phyloP scores from a whole-genome alignment of 768 basidiomycete species.

The Suillus occidentalis region DNA sequence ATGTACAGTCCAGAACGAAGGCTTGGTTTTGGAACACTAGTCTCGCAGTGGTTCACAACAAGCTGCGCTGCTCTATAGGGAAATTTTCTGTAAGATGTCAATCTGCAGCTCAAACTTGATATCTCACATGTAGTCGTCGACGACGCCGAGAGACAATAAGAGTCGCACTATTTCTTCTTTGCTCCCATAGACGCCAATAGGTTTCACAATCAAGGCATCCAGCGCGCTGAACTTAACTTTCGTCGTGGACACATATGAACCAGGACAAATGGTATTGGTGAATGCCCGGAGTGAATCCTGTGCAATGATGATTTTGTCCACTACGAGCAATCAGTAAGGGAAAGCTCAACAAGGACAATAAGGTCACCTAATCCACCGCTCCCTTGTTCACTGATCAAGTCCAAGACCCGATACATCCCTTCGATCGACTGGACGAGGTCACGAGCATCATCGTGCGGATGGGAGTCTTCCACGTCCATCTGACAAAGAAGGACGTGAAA shows the following conservation, averaged over 20 bases:
- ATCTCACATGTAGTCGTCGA: constrained; percentile 44
- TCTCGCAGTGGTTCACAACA: neutral
- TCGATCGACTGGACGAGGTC: constrained; percentile 34
- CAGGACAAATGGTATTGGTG: constrained; percentile 48
- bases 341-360: neutral
- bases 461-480: constrained; percentile 20
- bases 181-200: constrained; percentile 59
- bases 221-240: constrained; percentile 56
- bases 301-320: constrained; percentile 63
- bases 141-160: constrained; percentile 34
- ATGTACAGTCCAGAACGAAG: constrained; percentile 53
- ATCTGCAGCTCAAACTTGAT: neutral
- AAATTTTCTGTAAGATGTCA: constrained; percentile 2
- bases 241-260: constrained; percentile 53
- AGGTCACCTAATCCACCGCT: constrained; percentile 50
- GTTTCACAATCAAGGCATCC: constrained; percentile 47
- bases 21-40: constrained; percentile 16
- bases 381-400: constrained; percentile 51
- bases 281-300: constrained; percentile 49
- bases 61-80: constrained; percentile 8
- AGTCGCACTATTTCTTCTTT: constrained; percentile 50
- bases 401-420: constrained; percentile 53
- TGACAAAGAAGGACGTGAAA: constrained; percentile 9
- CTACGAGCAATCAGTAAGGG: constrained; percentile 27
- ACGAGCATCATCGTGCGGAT: constrained; percentile 12